A percentile compares a stretch with the other conserved stretches of the same genome.
Conservation (phyloP, 352 stramenopile genomes). For the Pythium insidiosum region DNA sequence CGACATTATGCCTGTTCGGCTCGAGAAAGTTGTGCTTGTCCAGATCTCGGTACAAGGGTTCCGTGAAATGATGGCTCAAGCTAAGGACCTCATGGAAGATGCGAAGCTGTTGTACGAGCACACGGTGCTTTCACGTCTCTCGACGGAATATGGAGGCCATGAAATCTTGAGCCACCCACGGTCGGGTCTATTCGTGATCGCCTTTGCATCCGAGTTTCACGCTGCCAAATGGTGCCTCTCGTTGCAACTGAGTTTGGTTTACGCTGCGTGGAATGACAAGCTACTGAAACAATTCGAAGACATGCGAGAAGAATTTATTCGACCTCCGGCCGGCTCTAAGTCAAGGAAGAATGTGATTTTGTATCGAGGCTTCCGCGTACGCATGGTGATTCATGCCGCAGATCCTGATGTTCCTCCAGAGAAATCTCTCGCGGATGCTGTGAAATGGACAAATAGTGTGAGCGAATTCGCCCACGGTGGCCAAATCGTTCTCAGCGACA, state of each 20-base stretch:
- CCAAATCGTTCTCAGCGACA: constrained; percentile 81
- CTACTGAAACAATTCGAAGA: constrained; percentile 78
- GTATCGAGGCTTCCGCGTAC: constrained; percentile 77
- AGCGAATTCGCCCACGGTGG: constrained; percentile 78
- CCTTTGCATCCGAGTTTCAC: constrained; percentile 80
- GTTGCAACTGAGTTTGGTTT: constrained; percentile 77
- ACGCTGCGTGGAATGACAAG: constrained; percentile 83
- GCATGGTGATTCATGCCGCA: constrained; percentile 81
- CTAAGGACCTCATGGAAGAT: constrained; percentile 83
- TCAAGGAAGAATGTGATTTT: constrained; percentile 72
- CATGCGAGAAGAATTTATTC: constrained; percentile 62
- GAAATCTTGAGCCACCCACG: constrained; percentile 72
- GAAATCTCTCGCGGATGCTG: constrained; percentile 55
- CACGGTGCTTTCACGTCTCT: constrained; percentile 74
- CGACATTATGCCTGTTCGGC: constrained; percentile 61
- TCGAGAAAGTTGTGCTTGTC: constrained; percentile 79
- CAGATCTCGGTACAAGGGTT: constrained; percentile 82
- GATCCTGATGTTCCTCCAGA: constrained; percentile 44
- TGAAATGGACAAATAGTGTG: constrained; percentile 83
- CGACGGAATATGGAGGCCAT: constrained; percentile 76
- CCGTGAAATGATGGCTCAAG: constrained; percentile 61
- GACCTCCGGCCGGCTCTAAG: constrained; percentile 2
- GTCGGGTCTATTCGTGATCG: constrained; percentile 77
- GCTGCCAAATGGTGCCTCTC: constrained; percentile 84
- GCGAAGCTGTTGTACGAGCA: constrained; percentile 82